Base-by-base conservation (phyloP, 345 rosid species). In the Syzygium aromaticum region DNA sequence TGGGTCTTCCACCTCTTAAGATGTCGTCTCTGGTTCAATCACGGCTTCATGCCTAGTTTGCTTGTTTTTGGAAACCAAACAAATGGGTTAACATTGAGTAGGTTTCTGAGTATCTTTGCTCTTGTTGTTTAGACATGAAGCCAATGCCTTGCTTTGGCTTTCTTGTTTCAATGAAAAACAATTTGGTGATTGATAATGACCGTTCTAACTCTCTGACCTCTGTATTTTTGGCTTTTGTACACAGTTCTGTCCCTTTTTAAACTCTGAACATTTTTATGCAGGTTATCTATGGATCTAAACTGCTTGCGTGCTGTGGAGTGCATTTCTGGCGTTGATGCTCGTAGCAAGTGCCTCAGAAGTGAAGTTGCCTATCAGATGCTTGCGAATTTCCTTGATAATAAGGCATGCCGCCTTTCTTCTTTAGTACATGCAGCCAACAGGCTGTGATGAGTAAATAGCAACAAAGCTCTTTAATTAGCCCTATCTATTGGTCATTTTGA, bases 221-320 rank as follows among this genome's bases (percentile, higher is more conserved):
- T 64, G 25, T 86, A 52, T 59, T 9, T 51, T 86, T 11, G 38
- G 80, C 80, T 49, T 73, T 63, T 40, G 7, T 49, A 25, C 87
- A 33, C 57, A 46, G 46, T 83, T 52, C 86, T 17, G 54, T 54
- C 54, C 80, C 51, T 87, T 86, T 82, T n/a, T 43, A 33, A 84
- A 23, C 84, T 87, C 89, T 87, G 51, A 88, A 54, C 52, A 87
- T 83, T 77, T 87, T 51, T 77, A 89, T 90, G 88, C 89, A 98
- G 99, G 91, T 91, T 95, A 86, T 96, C 98, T 46, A 87, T 84
- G 87, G 98, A 96, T 89, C 89, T 95, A 90, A 98, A 95, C 88
- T 94, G 99, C 94, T 89, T 95, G 92, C 93, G 88, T 88, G 86
- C 90, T 84, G 95, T 98, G 61, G 98, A 95, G 91, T 98, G 94